Base-by-base conservation (phyloP, 331 rosid genomes). In the Quercus phellos region DNA sequence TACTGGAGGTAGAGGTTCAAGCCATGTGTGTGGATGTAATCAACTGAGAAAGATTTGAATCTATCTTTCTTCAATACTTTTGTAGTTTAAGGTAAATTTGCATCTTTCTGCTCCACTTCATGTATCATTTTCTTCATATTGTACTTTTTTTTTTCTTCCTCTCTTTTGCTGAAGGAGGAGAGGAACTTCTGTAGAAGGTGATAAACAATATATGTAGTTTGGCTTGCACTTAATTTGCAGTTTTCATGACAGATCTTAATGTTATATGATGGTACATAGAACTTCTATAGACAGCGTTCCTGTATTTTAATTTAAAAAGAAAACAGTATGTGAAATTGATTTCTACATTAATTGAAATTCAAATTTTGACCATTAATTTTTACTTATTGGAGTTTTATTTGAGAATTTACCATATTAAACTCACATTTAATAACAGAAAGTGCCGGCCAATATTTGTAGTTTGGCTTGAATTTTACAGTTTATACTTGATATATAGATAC, bases 81-180 rank as follows among this genome's bases (percentile, higher is more conserved):
- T 26, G 32, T 77, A 26, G 58, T 51, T 3, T 60, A 73, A 81
- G 86, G 87, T 83, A 81, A 83, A 66, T 55, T 81, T 58, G 50
- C 54, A 51, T 50, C 82, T 71, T 51, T 72, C 34, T 80, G 68
- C 19, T 80, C 74, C 21, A 77, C 68, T 67, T 22, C 64, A 50
- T 68, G 77, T 73, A 22, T 30, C 59, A 53, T 60, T 38, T 24
- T 68, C 17, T 55, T 68, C 53, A 51, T 14, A 55, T 68, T 17
- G 66, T 17, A 42, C 21, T 8, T 42, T 58, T 34, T 42, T 30
- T 30, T 58, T 56, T 72, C n/a, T 46, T 75, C n/a, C 30, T 55
- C 16, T 18, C 42, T 55, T 10, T 32, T 34, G 24, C 18, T 32
- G 71, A 17, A 66, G 70, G 50, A 35, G 46, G 61, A 51, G 35